Evolutionary conservation across 208 protist species (phyloP).

Genomic region (Crithidia acanthocephali): DNA sequence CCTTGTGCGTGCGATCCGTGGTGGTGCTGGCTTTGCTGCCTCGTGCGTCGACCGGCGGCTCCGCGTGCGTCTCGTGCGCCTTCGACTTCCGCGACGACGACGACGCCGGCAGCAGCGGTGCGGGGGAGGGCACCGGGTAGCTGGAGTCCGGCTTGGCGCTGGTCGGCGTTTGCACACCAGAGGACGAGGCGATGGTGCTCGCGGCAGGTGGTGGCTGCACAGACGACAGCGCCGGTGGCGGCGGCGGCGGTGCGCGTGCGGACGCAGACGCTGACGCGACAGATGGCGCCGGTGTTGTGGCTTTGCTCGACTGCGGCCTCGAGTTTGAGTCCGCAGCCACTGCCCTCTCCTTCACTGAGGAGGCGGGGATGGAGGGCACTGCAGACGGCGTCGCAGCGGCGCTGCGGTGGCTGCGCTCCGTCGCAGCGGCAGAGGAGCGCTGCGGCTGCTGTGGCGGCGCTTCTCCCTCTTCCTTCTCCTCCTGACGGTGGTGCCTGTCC

Average conservation of each 20-base stretch:
- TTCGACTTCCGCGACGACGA: not conserved
- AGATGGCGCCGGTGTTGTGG: not conserved
- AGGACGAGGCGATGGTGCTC: not conserved
- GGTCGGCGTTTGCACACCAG: conserved; percentile 5
- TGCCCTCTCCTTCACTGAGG: not conserved
- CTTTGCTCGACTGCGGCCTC: not conserved
- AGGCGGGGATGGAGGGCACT: too few relatives aligned
- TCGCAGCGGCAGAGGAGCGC: not conserved
- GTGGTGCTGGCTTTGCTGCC: not conserved
- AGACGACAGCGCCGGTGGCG: too few relatives aligned
- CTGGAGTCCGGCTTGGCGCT: conserved; percentile 14
- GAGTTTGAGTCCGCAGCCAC: not conserved
- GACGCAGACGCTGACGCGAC: not conserved
- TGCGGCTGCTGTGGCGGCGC: not conserved
- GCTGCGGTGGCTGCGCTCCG: not conserved
- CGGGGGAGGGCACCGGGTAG: conserved; percentile 12
- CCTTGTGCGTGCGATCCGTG: not conserved
- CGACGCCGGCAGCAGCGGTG: not conserved
- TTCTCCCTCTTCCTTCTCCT: not conserved
- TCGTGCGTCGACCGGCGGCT: not conserved
- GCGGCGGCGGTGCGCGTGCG: not conserved
- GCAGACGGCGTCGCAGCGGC: too few relatives aligned
- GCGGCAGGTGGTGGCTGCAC: not conserved
- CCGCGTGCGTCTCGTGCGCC: not conserved
- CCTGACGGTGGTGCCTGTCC: not conserved